A percentile compares a stretch with the other conserved stretches of the same genome.
Evolutionary conservation across 495 filamentous ascomycete genomes (phyloP).

Genomic region (Penicillium odoratum): DNA sequence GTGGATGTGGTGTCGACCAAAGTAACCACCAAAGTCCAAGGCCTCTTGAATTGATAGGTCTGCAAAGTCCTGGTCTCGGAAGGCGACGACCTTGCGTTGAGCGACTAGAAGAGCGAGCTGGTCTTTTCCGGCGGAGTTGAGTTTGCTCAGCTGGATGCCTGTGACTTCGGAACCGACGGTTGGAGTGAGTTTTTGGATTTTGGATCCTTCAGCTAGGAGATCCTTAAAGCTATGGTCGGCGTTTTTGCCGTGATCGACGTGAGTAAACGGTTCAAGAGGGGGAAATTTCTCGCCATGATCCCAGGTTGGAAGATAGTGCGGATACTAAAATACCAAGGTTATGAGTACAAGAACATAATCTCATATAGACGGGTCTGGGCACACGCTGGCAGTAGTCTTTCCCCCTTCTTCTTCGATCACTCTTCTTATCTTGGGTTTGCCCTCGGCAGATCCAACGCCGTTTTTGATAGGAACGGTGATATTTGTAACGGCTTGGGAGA

Average conservation of each 20-base stretch:
- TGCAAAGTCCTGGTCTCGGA: conserved; percentile 77
- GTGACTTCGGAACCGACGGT: conserved; percentile 73
- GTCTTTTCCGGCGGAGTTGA: conserved; percentile 69
- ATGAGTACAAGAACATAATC: too few relatives aligned
- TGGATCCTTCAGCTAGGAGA: conserved; percentile 51
- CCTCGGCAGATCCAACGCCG: background rate
- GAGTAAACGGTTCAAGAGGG: conserved; percentile 66
- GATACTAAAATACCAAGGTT: conserved; percentile 15
- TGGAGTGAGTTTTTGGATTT: conserved; percentile 61
- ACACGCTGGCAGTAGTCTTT: conserved; percentile 28
- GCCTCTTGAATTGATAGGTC: conserved; percentile 69
- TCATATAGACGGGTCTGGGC: background rate
- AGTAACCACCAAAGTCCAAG: conserved; percentile 72
- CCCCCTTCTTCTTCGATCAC: conserved; percentile 29
- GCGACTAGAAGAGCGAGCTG: conserved; percentile 78
- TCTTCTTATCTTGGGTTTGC: conserved; percentile 21
- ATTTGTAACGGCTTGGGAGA: conserved; percentile 14
- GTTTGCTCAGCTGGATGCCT: conserved; percentile 72
- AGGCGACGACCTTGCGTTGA: conserved; percentile 77
- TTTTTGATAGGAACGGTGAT: conserved; percentile 23
- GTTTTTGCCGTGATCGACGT: conserved; percentile 70
- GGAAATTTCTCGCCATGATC: conserved; percentile 47
- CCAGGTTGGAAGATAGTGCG: conserved; percentile 27
- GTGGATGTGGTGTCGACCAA: conserved; percentile 82
- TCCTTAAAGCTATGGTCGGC: conserved; percentile 68